Base-by-base conservation (phyloP, 139 green algal genomes). In the Mesotaenium endlicherianum region DNA sequence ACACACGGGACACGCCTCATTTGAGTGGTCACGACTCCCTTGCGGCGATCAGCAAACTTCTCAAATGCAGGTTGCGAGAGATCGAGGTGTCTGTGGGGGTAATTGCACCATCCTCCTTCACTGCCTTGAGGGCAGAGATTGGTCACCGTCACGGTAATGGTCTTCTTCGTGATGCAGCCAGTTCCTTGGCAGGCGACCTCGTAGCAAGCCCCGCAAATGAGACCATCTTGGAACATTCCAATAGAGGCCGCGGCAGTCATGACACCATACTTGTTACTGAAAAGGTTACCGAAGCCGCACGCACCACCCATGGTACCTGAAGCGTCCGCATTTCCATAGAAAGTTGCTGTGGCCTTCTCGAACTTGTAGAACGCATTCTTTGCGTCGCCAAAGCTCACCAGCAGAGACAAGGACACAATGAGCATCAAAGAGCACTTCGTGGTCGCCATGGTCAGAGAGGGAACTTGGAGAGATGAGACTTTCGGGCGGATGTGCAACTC, bases 261-360 rank as follows among this genome's bases (percentile, higher is more conserved):
- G 34, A 74, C 14, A 1, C 69, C 69, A 69, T 80, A 85, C 26
- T 39, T 39, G 2, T 69, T 83, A 8, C 34, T 34, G 67, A 41
- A 85, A 26, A 80, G 39, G 20, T 85, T 85, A 16, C 78, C 78
- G 69, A 84, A 85, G 31, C 78, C 78, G 78, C 78, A 85, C 41
- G 78, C 78, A 26, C 78, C 78, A 57, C 64, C 78, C 49, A 85
- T 82, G 1, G 78, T 85, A 39, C 78, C 78, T 5, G 47, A 43
- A 2, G 31, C 78, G 70, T 85, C 50, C 20, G 1, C 8, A 26
- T 40, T 69, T 38, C 78, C 78, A 69, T 85, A 85, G 42, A 85
- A 85, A 4, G 78, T 85, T 26, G 69, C 64, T 31, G 14, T 75
- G 30, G 71, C 71, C 14, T 75, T 16, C 14, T 58, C 16, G 14